phyloP scores from a whole-genome alignment of 345 rosid genomes.

The Eucalyptus dawsonii region DNA sequence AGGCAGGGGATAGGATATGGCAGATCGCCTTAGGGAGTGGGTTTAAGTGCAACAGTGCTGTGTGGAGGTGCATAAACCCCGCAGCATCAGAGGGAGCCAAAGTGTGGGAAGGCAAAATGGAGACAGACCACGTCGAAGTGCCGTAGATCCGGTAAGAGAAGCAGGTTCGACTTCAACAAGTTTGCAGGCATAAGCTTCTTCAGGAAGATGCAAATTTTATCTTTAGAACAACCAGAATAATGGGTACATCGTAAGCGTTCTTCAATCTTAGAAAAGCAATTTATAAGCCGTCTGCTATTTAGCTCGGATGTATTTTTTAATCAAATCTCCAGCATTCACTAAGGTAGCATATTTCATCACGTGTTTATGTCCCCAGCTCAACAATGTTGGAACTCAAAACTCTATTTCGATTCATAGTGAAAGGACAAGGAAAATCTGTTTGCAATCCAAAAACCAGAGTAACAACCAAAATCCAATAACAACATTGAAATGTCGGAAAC shows the following conservation, averaged over 20 bases:
- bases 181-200: not conserved
- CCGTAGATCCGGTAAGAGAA: not conserved
- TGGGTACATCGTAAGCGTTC: not conserved
- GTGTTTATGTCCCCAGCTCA: not conserved
- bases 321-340: not conserved
- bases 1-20: conserved; percentile 36
- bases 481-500: not conserved
- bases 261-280: not conserved
- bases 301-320: not conserved
- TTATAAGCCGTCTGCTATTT: not conserved
- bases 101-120: conserved; percentile 32
- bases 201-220: not conserved
- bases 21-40: conserved; percentile 63
- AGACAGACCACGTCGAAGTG: conserved; percentile 6
- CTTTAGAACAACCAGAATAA: not conserved
- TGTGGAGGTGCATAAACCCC: conserved; percentile 29
- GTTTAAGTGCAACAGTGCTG: conserved; percentile 56
- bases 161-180: not conserved
- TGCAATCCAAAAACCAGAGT: not conserved
- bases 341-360: not conserved
- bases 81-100: conserved; percentile 11
- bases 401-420: not conserved
- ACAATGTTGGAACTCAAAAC: not conserved
- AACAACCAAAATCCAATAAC: not conserved
- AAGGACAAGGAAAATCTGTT: not conserved